Base-by-base conservation (phyloP, 2,329 filamentous ascomycete genomes). In the Monosporascus sp. region DNA sequence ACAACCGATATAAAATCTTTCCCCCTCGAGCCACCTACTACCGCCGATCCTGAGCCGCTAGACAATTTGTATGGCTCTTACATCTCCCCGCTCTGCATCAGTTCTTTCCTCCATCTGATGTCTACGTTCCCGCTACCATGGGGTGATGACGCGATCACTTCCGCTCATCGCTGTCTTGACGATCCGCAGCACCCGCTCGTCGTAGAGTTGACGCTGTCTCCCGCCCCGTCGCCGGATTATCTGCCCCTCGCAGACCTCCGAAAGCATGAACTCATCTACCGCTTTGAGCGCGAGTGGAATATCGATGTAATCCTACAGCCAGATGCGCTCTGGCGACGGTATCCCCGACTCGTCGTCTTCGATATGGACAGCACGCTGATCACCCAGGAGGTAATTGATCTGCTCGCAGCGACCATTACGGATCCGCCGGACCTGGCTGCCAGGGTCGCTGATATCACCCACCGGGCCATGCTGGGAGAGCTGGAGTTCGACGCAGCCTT, bases 331-430 rank as follows among this genome's bases (percentile, higher is more conserved):
- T 91, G 87, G 77, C 80, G 91, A 54, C 82, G 87, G 27, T 84
- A 95, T 71, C 92, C 92, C 60, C 84, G 93, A 8, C 78, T 97
- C 11, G 91, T 93, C 3, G 90, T 97, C 34, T 99, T 99, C 66
- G 94, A 99, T 71, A 99, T 99, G 94, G 94, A 99, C 75, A 94
- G 88, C 71, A 99, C 94, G 0, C 81, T 99, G 56, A 97, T 99
- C 69, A 88, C 93, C 51, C 92, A 99, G 71, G 94, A 99, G 75
- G 92, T 97, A 56, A 97, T 99, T 67, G 94, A 99, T 71, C 86
- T 97, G 64, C 86, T 99, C 53, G 94, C 94, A 4, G 85, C 88
- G 51, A 88, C 88, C 38, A 84, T 96, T 64, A 77, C 73, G 48
- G 75, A 88, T 71, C 75, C 81, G 66, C 73, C 82, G 2, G 90